phyloP scores from a whole-genome alignment of 1,139 yeast genomes.

The Tardiomyces digboiensis region DNA sequence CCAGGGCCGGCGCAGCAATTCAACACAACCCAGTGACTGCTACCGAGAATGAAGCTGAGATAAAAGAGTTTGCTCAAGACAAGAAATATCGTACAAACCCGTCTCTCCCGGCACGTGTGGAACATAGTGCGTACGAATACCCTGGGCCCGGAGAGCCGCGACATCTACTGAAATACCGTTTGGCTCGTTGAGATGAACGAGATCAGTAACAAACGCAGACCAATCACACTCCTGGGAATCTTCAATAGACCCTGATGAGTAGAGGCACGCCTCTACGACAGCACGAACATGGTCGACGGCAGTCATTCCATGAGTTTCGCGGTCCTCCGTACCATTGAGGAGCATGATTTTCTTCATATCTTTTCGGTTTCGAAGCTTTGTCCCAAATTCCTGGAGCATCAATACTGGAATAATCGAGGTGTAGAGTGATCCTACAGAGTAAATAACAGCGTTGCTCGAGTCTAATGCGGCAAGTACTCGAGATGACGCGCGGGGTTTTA shows the following conservation, averaged over 20 bases:
- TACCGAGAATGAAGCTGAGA: neutral
- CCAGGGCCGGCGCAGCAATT: no score
- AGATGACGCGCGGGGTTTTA: slow-evolving; percentile 65
- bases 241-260: slow-evolving; percentile 7
- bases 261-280: slow-evolving; percentile 36
- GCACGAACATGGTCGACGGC: slow-evolving; percentile 50
- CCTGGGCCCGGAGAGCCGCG: slow-evolving; percentile 7
- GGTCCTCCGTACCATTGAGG: slow-evolving; percentile 61
- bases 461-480: slow-evolving; percentile 48
- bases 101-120: neutral
- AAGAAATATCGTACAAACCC: neutral
- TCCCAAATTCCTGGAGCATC: slow-evolving; percentile 64
- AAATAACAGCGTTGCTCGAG: slow-evolving; percentile 44
- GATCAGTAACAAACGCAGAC: slow-evolving; percentile 17
- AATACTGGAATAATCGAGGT: slow-evolving; percentile 78
- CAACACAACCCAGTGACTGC: no score
- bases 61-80: neutral
- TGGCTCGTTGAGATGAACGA: slow-evolving; percentile 5
- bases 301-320: slow-evolving; percentile 65
- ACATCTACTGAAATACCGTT: slow-evolving; percentile 7
- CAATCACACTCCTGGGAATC: slow-evolving; percentile 5
- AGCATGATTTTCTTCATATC: slow-evolving; percentile 31
- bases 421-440: slow-evolving; percentile 82
- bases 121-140: slow-evolving; percentile 6
- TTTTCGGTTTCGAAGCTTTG: slow-evolving; percentile 30